Evolutionary conservation across 306 rosid species (phyloP).

Genomic region (Purshia tridentata): DNA sequence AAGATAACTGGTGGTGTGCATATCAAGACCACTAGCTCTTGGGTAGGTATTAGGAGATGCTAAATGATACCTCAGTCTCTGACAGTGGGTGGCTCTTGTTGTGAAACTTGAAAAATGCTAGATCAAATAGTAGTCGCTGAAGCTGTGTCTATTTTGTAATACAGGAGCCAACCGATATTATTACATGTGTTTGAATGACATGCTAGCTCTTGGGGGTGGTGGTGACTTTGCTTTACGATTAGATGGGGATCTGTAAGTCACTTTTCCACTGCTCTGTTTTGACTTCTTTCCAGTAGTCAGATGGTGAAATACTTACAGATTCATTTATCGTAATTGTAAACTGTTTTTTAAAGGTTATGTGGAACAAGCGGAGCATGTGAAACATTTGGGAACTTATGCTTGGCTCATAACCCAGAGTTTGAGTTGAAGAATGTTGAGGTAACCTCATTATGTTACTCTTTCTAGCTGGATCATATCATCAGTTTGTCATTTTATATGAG

Average conservation of each 20-base stretch:
- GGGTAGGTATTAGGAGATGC: conserved; percentile 4
- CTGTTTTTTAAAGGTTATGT: conserved; percentile 54
- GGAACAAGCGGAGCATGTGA: conserved; percentile 91
- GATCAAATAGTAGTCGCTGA: not conserved
- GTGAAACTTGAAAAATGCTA: not conserved
- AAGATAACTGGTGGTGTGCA: not conserved
- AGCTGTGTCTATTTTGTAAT: conserved; percentile 3
- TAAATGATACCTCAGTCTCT: not conserved
- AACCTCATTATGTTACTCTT: conserved; percentile 18
- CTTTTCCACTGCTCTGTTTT: conserved; percentile 3
- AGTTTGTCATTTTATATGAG: not conserved
- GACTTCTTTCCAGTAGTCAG: not conserved
- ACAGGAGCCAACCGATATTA: conserved; percentile 85
- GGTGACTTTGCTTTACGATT: conserved; percentile 82
- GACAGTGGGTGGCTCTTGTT: not conserved
- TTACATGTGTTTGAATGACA: conserved; percentile 66
- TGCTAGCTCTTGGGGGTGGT: conserved; percentile 92
- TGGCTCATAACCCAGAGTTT: conserved; percentile 86
- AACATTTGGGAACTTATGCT: conserved; percentile 79
- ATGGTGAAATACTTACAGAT: conserved; percentile 6
- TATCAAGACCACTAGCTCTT: not conserved
- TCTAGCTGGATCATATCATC: no score
- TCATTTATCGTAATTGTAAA: conserved; percentile 28
- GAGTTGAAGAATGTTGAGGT: conserved; percentile 95
- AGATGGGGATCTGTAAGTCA: conserved; percentile 88